Base-by-base conservation (phyloP, 345 rosid species). In the Populus euphratica region DNA sequence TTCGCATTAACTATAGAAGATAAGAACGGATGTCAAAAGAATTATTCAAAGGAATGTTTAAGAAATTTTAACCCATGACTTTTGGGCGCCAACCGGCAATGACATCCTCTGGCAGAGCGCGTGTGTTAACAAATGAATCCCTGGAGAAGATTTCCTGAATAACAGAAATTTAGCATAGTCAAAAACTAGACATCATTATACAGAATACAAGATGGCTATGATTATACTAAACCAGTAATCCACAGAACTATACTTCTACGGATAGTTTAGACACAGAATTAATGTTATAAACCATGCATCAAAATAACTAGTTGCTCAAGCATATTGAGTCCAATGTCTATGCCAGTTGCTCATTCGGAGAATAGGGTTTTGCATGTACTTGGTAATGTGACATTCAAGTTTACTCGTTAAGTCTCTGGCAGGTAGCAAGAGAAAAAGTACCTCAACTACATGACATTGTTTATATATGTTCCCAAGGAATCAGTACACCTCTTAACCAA, bases 41-140 rank as follows among this genome's bases (percentile, higher is more conserved):
- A 21, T 52, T 68, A 23, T 36, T 49, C 35, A 21, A 9, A 35
- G n/a, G 59, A 18, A 23, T 33, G 35, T 49, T 41, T 13, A 16
- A 33, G 52, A 39, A 41, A 25, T 47, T 63, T 86, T 78, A 93
- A 73, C 89, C 93, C 89, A 86, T 73, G 68, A 93, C 97, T 84
- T 93, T 93, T 25, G 97, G 94, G 78, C 83, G 94, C 99, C 99
- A 95, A 73, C 99, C 98, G 21, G 89, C 96, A 68, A 95, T 81
- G 2, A 93, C 94, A 76, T 95, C 98, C 79, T 93, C 96, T 16
- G 84, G 89, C 50, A 87, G 90, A 18, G 94, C 96, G 14, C 81
- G 85, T 5, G 99, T 93, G 62, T 90, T 93, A 36, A 70, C 39
- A 12, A 93, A 93, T 1, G 98, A 96, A 17, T 93, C 96, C 86